Conservation (phyloP, 177 flowering plant genomes). For the Telopea speciosissima region DNA sequence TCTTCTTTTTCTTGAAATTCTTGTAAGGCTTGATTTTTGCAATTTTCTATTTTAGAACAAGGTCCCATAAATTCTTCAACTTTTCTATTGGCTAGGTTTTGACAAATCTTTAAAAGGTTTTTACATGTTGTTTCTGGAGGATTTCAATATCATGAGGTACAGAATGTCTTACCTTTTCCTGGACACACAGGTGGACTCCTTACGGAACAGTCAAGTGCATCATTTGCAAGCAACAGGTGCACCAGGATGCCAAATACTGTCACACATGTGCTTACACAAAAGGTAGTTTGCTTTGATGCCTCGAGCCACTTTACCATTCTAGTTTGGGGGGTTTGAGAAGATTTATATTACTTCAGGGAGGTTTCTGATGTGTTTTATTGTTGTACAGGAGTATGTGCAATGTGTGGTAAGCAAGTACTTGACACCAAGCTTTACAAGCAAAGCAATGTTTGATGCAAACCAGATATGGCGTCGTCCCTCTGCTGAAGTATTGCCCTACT, state of each 20-base stretch:
- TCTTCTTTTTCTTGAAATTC: too few species aligned
- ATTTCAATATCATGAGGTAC: too few species aligned
- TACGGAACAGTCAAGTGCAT: conserved; percentile 82
- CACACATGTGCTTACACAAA: conserved; percentile 93
- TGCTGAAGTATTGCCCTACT: neutral
- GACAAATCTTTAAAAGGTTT: too few species aligned
- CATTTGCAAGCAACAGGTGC: conserved; percentile 98
- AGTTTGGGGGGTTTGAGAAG: neutral
- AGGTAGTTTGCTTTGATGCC: conserved; percentile 34
- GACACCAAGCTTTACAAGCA: conserved; percentile 93
- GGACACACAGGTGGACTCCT: conserved; percentile 92
- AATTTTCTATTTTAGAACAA: too few species aligned
- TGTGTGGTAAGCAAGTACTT: conserved; percentile 97
- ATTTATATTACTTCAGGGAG: neutral
- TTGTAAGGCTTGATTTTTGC: too few species aligned
- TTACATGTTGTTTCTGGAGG: too few species aligned
- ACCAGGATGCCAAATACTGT: conserved; percentile 88
- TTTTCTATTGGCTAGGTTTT: too few species aligned
- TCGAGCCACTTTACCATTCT: neutral
- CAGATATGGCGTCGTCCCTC: neutral
- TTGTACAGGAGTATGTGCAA: conserved; percentile 90
- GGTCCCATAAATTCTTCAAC: too few species aligned
- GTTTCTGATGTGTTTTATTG: conserved; percentile 8
- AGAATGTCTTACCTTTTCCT: neutral
- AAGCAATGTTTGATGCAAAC: conserved; percentile 63